Percentiles rank a stretch among this genome's conserved stretches.
phyloP scores from a whole-genome alignment of 116 monocot genomes.

The Iris pallida region DNA sequence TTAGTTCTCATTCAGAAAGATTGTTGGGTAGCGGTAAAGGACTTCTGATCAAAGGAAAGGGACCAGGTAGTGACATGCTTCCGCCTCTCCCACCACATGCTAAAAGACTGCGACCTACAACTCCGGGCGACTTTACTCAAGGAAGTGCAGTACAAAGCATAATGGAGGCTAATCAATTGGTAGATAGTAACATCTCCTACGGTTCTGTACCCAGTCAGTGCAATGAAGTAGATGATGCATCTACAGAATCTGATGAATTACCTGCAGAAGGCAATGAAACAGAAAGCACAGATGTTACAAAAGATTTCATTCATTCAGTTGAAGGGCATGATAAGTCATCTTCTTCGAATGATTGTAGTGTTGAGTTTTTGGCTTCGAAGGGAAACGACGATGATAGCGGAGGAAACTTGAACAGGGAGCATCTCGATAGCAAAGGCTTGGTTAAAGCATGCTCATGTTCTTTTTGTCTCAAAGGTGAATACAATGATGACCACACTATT shows the following conservation, averaged over 20 bases:
- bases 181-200: not conserved
- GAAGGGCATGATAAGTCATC: not conserved
- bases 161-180: not conserved
- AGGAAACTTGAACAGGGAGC: slow-evolving; percentile 10
- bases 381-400: slow-evolving; percentile 6
- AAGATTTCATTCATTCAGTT: not conserved
- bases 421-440: not conserved
- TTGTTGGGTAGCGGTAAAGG: not conserved
- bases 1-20: slow-evolving; percentile 5
- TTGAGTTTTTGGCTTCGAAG: not conserved
- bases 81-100: not conserved
- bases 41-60: not conserved
- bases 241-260: slow-evolving; percentile 17
- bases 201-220: slow-evolving; percentile 3
- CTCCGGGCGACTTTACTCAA: not conserved
- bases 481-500: not conserved
- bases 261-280: slow-evolving; percentile 23
- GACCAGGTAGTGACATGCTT: not conserved
- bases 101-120: not conserved
- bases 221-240: slow-evolving; percentile 19
- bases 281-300: slow-evolving; percentile 18
- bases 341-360: not conserved
- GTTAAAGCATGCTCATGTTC: slow-evolving; percentile 54
- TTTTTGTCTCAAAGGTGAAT: slow-evolving; percentile 73
- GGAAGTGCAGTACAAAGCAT: not conserved